Conservation (phyloP, 2,329 filamentous ascomycete genomes). For the Pseudohalonectria lignicola region DNA sequence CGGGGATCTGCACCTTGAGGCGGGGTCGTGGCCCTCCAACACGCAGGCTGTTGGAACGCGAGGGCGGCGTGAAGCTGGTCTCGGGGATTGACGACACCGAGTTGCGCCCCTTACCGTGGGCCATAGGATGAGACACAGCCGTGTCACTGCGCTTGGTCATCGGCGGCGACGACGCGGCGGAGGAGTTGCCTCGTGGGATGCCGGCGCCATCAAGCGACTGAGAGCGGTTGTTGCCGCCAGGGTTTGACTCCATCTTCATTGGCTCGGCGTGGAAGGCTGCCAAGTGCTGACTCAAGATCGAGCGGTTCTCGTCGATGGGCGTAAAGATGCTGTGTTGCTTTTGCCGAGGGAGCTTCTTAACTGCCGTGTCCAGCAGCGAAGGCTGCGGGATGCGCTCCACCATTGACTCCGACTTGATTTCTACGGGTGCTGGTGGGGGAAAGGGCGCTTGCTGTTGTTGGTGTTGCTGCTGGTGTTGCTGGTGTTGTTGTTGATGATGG, state of each 20-base stretch:
- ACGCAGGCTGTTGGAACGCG: conserved; percentile 67
- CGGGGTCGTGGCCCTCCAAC: conserved; percentile 61
- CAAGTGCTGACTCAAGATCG: conserved; percentile 76
- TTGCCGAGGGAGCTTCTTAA: conserved; percentile 58
- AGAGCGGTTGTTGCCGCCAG: not conserved
- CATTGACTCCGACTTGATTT: conserved; percentile 33
- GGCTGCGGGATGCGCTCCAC: conserved; percentile 30
- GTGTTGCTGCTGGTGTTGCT: no score
- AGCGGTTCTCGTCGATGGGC: conserved; percentile 86
- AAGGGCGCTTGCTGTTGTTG: conserved; percentile 22
- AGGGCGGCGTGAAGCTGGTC: conserved; percentile 55
- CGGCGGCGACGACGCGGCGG: conserved; percentile 40
- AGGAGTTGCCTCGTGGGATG: conserved; percentile 21
- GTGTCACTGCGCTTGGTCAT: conserved; percentile 38
- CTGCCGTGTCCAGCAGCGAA: conserved; percentile 38
- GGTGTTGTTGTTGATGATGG: conserved; percentile 37
- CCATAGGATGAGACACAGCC: conserved; percentile 29
- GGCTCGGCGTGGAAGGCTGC: conserved; percentile 52
- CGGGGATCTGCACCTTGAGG: conserved; percentile 89
- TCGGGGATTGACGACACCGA: conserved; percentile 56
- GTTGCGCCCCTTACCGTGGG: conserved; percentile 24
- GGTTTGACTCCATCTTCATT: conserved; percentile 22
- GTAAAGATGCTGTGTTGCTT: conserved; percentile 94
- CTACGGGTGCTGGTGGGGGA: conserved; percentile 32
- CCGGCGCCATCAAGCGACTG: conserved; percentile 16